Evolutionary conservation across 2,329 filamentous ascomycete species (phyloP), one percentile per base, ranked within the genome.

Genomic region (Epichloe typhina): DNA sequence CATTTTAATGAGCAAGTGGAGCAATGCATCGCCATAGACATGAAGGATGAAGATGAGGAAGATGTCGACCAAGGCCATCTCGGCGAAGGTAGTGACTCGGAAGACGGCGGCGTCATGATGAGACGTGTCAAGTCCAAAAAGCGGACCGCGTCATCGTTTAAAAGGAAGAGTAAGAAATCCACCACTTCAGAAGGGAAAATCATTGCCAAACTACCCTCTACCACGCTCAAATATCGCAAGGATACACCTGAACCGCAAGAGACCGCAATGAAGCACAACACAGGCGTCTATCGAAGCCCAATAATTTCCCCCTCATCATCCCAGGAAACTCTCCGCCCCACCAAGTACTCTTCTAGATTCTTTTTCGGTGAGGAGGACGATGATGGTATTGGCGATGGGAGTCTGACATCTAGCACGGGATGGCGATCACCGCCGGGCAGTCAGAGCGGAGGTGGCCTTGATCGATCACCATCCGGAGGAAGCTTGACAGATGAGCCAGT

Each of bases 1-100:
- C 88, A 95, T 62, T 98, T 98, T 66, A 93, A 96, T 63, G 87
- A 96, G 62, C 86, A 91, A 68, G 93, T 98, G 2, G 84, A 90
- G 64, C 91, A 97, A 64, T 96, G 90, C 64, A 96, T 96, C 56
- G 93, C 93, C 7, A 80, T 98, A 35, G 90, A 97, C 36, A 77
- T 82, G 58, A 94, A 94, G 69, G 82, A 86, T 56, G 83, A 84
- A 23, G 84, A 90, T 46, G 81, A 86, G 31, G 82, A 88, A 49
- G 81, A 86, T 11, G 75, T 84, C 12, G 76, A 81, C 23, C 68
- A 74, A 4, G 76, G 76, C 37, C 58, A 53, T 4, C 73, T 69
- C 52, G 72, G 72, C 41, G 77, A 80, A 49, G 79, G 82, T 55
- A 81, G 77, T 54, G 84, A 82, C 53, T 87, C 86, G 1, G 85